Percentiles rank a stretch among this genome's conserved stretches.
Evolutionary conservation across 1,284 basidiomycete genomes (phyloP).

Genomic region (Puccinia triticina): DNA sequence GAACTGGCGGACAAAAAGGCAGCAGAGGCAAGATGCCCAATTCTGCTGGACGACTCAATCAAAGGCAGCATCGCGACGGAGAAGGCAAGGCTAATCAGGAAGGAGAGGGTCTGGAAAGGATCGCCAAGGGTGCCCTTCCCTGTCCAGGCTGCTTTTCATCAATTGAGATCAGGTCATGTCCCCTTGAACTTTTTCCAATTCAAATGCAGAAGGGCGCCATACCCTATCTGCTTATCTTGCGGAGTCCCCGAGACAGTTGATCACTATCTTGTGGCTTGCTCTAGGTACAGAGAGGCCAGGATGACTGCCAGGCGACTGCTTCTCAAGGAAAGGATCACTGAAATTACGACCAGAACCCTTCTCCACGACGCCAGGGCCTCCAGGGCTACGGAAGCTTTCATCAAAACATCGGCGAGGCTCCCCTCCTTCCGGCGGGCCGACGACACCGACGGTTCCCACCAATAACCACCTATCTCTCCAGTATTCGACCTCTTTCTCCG

Average conservation of each 20-base stretch:
- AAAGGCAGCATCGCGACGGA: not conserved
- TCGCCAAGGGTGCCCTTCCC: not conserved
- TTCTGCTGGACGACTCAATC: not conserved
- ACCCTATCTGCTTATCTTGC: no score
- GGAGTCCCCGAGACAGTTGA: no score
- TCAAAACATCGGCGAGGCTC: no score
- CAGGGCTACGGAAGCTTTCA: no score
- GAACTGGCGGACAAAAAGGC: not conserved
- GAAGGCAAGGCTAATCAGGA: not conserved
- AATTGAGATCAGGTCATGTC: no score
- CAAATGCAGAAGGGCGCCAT: no score
- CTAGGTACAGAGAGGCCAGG: not conserved
- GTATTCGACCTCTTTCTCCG: no score
- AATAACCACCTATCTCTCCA: no score
- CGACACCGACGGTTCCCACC: no score
- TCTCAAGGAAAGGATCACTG: not conserved
- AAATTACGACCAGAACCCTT: not conserved
- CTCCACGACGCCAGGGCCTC: not conserved
- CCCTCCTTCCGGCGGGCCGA: not conserved
- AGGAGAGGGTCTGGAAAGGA: not conserved
- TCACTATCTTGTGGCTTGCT: not conserved
- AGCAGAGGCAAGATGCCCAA: no score
- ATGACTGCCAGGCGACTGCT: not conserved
- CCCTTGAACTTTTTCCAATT: no score
- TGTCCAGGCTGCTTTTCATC: not conserved